phyloP scores from a whole-genome alignment of 495 filamentous ascomycete species.

The Apodospora peruviana region DNA sequence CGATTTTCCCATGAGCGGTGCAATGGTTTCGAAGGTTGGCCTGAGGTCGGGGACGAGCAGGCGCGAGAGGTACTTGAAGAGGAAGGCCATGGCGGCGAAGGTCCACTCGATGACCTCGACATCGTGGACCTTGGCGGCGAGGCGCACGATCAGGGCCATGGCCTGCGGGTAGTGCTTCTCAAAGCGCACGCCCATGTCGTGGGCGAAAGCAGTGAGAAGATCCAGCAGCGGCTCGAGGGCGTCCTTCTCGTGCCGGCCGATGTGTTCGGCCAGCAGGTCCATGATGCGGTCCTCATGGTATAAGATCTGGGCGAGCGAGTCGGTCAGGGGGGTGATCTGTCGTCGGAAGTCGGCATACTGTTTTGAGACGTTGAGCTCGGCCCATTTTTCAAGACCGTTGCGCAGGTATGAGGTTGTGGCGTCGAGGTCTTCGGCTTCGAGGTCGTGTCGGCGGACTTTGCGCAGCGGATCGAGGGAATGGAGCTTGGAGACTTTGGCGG shows the following conservation, averaged over 20 bases:
- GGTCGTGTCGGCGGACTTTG: constrained; percentile 72
- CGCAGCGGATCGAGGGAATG: constrained; percentile 83
- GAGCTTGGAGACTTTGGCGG: constrained; percentile 85
- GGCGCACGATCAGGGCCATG: constrained; percentile 58
- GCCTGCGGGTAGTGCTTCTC: constrained; percentile 75
- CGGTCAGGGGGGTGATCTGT: constrained; percentile 69
- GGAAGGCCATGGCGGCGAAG: constrained; percentile 88
- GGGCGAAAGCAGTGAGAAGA: constrained; percentile 81
- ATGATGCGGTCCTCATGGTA: constrained; percentile 83
- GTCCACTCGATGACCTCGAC: constrained; percentile 93
- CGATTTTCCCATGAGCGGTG: constrained; percentile 78
- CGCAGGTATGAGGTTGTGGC: constrained; percentile 73
- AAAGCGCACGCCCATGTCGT: constrained; percentile 83
- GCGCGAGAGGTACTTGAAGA: constrained; percentile 92
- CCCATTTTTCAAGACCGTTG: constrained; percentile 78
- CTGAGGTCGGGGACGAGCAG: constrained; percentile 79
- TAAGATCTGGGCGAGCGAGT: constrained; percentile 85
- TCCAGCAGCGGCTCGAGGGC: constrained; percentile 81
- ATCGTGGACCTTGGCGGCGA: constrained; percentile 43
- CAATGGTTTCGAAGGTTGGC: constrained; percentile 75
- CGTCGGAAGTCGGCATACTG: constrained; percentile 68
- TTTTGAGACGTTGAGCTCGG: constrained; percentile 80
- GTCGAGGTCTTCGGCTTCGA: constrained; percentile 67
- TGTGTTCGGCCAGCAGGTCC: constrained; percentile 67
- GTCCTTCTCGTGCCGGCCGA: constrained; percentile 66